These are phyloP conservation scores for Verticillium klebahnii DNA, from an alignment of 2,329 filamentous ascomycete species.

Conservation along the genomic window DNA sequence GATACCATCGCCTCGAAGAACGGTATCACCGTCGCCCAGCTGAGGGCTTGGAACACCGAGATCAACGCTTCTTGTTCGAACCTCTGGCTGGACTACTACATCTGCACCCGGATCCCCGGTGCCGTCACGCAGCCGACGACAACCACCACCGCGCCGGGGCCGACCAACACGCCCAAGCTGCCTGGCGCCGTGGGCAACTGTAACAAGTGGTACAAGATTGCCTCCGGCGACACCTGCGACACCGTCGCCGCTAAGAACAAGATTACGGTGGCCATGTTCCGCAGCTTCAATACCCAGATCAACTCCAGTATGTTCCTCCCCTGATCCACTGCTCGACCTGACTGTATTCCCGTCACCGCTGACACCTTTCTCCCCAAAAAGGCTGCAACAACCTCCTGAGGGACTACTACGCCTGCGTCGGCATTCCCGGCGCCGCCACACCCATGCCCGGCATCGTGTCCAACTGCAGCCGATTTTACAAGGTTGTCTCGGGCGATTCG, in stretches of 20 bases:
- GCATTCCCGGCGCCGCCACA: constrained; percentile 3
- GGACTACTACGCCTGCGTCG: background rate
- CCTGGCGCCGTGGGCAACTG: constrained; percentile 5
- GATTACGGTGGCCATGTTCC: constrained; percentile 7
- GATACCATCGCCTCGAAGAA: constrained; percentile 2
- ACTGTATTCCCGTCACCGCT: too few species aligned
- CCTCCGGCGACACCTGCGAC: constrained; percentile 12
- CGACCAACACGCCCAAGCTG: constrained; percentile 7
- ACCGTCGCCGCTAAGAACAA: constrained; percentile 6
- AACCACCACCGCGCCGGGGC: background rate
- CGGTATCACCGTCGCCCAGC: constrained; percentile 22
- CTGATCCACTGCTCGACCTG: too few species aligned
- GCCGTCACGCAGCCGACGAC: constrained; percentile 1
- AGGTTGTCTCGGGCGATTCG: background rate
- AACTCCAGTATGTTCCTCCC: background rate
- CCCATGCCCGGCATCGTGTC: constrained; percentile 5
- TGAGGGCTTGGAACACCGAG: constrained; percentile 5
- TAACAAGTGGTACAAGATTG: constrained; percentile 10
- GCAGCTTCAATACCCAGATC: constrained; percentile 5
- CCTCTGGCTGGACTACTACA: background rate
- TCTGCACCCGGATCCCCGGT: background rate
- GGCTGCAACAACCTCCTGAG: background rate
- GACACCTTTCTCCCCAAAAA: too few species aligned
- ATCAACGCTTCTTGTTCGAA: constrained; percentile 2
- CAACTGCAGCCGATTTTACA: constrained; percentile 5